Conservation (phyloP, 148 eudicot species). For the Chenopodium formosanum region DNA sequence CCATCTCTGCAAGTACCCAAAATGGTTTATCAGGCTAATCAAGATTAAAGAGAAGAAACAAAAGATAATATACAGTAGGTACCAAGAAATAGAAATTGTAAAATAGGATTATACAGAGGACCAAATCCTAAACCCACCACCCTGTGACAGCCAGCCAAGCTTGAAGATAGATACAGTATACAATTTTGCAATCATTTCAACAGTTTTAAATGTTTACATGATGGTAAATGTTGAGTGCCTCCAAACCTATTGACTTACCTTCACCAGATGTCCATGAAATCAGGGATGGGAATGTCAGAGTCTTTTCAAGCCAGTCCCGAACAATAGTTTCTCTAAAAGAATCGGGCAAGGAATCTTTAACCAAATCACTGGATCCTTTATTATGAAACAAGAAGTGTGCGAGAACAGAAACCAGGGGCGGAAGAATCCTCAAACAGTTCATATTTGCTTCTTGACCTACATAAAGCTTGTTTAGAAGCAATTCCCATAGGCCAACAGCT, state of each 20-base stretch:
- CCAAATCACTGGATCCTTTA: conserved; percentile 29
- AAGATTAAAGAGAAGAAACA: not conserved
- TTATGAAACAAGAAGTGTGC: conserved; percentile 41
- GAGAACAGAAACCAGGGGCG: conserved; percentile 57
- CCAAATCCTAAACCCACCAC: not conserved
- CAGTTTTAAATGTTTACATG: not conserved
- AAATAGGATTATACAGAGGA: not conserved
- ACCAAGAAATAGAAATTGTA: not conserved
- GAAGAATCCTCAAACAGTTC: conserved; percentile 70
- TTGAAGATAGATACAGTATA: not conserved
- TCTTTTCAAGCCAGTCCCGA: conserved; percentile 71
- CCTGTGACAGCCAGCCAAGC: not conserved
- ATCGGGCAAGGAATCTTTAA: conserved; percentile 35
- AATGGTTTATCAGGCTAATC: not conserved
- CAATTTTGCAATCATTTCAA: not conserved
- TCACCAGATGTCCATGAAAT: conserved; percentile 65
- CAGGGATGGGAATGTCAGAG: conserved; percentile 57
- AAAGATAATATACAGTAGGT: not conserved
- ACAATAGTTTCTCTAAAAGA: conserved; percentile 38
- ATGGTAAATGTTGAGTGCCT: not conserved
- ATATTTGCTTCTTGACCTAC: conserved; percentile 56
- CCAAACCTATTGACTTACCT: conserved; percentile 44
- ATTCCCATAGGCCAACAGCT: conserved; percentile 49
- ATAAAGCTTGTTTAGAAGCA: conserved; percentile 61
- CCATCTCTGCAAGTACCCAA: conserved; percentile 54